phyloP scores from a whole-genome alignment of 2,329 filamentous ascomycete species.

The Stemphylium beticola region DNA sequence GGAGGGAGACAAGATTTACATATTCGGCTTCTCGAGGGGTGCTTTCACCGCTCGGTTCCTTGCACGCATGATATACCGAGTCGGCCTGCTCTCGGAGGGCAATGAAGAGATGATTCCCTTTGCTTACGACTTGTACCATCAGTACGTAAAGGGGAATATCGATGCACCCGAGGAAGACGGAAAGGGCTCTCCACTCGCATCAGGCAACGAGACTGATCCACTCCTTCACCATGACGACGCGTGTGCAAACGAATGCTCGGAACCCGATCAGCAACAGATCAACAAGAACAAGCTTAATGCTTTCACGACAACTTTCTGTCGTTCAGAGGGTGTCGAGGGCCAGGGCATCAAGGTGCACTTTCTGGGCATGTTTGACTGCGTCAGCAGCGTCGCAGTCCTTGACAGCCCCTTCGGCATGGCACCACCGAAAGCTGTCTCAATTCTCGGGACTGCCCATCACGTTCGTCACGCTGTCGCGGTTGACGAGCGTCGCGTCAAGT shows the following conservation, averaged over 20 bases:
- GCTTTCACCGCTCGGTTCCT: conserved; percentile 46
- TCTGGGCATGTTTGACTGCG: conserved; percentile 53
- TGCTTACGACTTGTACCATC: conserved; percentile 22
- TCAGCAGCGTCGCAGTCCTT: conserved; percentile 52
- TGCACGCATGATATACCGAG: conserved; percentile 30
- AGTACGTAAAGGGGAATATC: conserved; percentile 15
- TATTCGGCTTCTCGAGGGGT: conserved; percentile 45
- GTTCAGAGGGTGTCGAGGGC: not conserved
- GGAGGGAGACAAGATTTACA: conserved; percentile 40
- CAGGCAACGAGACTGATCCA: conserved; percentile 21
- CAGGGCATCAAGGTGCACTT: conserved; percentile 52
- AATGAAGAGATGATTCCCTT: conserved; percentile 31
- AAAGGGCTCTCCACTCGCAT: conserved; percentile 24
- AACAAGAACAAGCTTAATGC: conserved; percentile 44
- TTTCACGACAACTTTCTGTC: conserved; percentile 55
- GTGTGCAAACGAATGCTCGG: not conserved
- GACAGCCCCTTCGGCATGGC: conserved; percentile 49
- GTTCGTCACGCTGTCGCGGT: conserved; percentile 55
- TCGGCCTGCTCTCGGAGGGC: conserved; percentile 30
- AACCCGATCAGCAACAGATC: not conserved
- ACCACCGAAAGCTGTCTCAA: conserved; percentile 43
- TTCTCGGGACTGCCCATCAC: conserved; percentile 31
- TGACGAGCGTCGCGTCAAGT: conserved; percentile 54
- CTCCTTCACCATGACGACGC: not conserved
- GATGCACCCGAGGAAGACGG: conserved; percentile 45